Conservation (phyloP, 768 basidiomycete species). For the Trametes elegans region DNA sequence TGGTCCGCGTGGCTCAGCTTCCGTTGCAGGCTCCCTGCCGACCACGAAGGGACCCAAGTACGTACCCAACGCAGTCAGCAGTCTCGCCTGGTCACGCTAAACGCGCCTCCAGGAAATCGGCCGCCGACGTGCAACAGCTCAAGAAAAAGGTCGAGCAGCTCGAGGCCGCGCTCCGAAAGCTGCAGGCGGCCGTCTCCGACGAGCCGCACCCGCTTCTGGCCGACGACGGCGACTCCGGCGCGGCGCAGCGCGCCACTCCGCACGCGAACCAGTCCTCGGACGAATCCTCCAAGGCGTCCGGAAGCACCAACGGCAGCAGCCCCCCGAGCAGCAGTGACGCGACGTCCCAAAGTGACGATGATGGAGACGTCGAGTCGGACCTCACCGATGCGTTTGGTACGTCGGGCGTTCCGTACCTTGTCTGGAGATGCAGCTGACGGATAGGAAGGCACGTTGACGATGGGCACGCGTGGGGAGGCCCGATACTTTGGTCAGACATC, state of each 20-base stretch:
- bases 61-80: slow-evolving; percentile 2
- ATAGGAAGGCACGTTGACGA: slow-evolving; percentile 53
- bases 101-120: slow-evolving; percentile 37
- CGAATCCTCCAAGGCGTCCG: neutral
- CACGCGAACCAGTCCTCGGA: neutral
- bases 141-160: slow-evolving; percentile 66
- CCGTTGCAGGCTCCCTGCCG: slow-evolving; percentile 45
- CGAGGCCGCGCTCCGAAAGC: slow-evolving; percentile 51
- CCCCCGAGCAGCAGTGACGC: neutral
- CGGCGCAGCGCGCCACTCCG: neutral
- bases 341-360: neutral
- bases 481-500: slow-evolving; percentile 64
- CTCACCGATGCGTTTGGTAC: slow-evolving; percentile 43
- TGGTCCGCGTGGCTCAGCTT: neutral
- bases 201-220: slow-evolving; percentile 49
- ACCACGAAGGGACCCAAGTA: slow-evolving; percentile 63
- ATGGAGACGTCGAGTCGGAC: neutral
- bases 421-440: neutral
- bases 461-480: slow-evolving; percentile 52
- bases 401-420: neutral
- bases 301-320: neutral
- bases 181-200: slow-evolving; percentile 48
- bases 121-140: slow-evolving; percentile 70
- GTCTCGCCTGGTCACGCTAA: neutral
- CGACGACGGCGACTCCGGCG: too few relatives aligned